These are phyloP conservation scores for Boletus sp. DNA, from an alignment of 1,284 basidiomycete species.

Conservation along the genomic window DNA sequence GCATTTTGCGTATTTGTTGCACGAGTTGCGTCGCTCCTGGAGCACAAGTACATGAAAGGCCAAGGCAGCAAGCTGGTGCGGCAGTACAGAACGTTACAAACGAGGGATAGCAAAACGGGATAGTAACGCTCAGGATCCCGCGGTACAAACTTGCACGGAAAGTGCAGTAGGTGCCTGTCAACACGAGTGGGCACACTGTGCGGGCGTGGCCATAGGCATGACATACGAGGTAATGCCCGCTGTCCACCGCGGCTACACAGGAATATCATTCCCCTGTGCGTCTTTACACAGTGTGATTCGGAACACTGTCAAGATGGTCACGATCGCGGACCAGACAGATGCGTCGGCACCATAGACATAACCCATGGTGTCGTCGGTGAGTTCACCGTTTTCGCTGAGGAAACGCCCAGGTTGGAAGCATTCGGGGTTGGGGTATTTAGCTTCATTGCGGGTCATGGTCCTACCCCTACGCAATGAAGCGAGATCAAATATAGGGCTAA, in stretches of 20 bases:
- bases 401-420: constrained; percentile 29
- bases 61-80: no score
- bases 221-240: constrained; percentile 30
- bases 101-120: background rate
- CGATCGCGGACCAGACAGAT: constrained; percentile 33
- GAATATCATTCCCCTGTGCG: constrained; percentile 26
- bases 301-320: constrained; percentile 30
- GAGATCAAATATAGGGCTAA: no score
- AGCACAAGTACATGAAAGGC: background rate
- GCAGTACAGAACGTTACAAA: no score
- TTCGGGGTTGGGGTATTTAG: constrained; percentile 29
- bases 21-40: background rate
- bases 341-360: constrained; percentile 29
- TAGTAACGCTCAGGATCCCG: constrained; percentile 18
- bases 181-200: background rate
- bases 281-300: constrained; percentile 28
- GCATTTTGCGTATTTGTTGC: no score
- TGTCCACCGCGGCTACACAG: constrained; percentile 25
- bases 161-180: constrained; percentile 23
- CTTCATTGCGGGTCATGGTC: constrained; percentile 31
- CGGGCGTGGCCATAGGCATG: no score
- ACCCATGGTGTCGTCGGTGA: constrained; percentile 23
- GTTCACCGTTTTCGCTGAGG: constrained; percentile 14
- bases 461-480: no score
- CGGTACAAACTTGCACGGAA: constrained; percentile 27